Evolutionary conservation across 2,329 filamentous ascomycete genomes (phyloP), one percentile per base, ranked within the genome.

Genomic region (Fusarium denticulatum): DNA sequence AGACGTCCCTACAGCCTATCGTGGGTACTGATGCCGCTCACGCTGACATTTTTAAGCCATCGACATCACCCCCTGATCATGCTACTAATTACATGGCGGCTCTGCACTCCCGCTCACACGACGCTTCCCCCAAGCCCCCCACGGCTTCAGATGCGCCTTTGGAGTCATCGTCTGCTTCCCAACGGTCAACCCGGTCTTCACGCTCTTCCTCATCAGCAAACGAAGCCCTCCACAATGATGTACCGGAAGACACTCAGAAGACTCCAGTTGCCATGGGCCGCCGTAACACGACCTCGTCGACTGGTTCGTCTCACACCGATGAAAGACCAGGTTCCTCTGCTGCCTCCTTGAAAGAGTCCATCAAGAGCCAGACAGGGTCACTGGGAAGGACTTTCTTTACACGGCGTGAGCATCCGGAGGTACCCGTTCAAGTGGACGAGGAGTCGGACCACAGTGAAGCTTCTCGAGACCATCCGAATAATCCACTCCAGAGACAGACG

Each of bases 71-170:
- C 10, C 87, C 88, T 5, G 88, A 90, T 42, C 86, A 90, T 78
- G 92, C 92, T 30, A 86, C 87, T 28, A 88, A 85, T 72, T 86
- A 88, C 32, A 94, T 95, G 86, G 91, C 91, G 61, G 90, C 90
- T 43, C 85, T 94, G 43, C 90, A 92, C n/a, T 88, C 85, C 24
- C 86, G 88, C 24, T 89, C 92, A 2, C 86, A 88, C 40, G 85
- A 88, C n/a, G 80, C 82, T 28, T 88, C 89, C 3, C 87, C 89
- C 4, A 78, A 81, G 12, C 83, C 84, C 11, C 63, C 18, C 86
- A 78, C 46, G 79, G 20, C 63, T 30, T 43, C 75, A 72, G 83
- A 78, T 58, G 81, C 72, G 47, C 82, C 76, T 65, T 78, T 68
- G 64, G 83, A 80, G 70, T 79, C 78, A 34, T 83, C 80, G 67